These are phyloP conservation scores for Chromosphaera perkinsii DNA, from an alignment of 208 protist genomes.

Conservation along the genomic window DNA sequence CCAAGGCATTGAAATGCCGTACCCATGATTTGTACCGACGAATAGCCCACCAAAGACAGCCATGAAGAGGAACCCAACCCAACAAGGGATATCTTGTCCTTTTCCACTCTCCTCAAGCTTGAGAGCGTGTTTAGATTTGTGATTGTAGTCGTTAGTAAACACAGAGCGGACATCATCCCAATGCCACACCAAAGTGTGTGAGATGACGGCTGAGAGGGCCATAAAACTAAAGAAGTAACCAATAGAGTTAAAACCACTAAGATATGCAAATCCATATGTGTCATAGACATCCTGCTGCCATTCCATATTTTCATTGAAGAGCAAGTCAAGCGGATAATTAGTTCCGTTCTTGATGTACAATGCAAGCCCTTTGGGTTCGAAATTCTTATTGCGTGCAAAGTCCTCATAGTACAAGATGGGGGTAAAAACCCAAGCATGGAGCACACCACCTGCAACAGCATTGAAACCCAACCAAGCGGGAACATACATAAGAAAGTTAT, in stretches of 20 bases:
- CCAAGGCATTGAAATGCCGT: background rate
- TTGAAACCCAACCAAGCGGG: too few relatives aligned
- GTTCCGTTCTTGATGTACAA: too few relatives aligned
- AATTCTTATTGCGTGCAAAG: background rate
- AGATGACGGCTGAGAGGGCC: background rate
- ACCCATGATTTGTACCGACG: background rate
- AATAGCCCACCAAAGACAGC: background rate
- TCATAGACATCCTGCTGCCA: too few relatives aligned
- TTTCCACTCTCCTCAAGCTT: background rate
- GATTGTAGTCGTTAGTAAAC: background rate
- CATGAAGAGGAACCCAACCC: background rate
- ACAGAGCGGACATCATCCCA: background rate
- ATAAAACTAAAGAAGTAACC: background rate
- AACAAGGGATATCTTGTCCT: background rate
- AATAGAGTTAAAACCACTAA: too few relatives aligned
- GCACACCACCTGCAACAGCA: too few relatives aligned
- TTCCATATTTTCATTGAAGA: background rate
- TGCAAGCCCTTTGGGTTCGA: background rate
- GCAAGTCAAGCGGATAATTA: background rate
- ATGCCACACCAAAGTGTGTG: too few relatives aligned
- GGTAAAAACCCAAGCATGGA: background rate
- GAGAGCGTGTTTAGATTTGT: background rate
- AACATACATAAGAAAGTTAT: background rate
- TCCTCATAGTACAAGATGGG: background rate
- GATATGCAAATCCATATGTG: background rate